These are phyloP conservation scores for Zopfochytrium polystomum DNA, from an alignment of 371 early-diverging fungal genomes.

Conservation along the genomic window DNA sequence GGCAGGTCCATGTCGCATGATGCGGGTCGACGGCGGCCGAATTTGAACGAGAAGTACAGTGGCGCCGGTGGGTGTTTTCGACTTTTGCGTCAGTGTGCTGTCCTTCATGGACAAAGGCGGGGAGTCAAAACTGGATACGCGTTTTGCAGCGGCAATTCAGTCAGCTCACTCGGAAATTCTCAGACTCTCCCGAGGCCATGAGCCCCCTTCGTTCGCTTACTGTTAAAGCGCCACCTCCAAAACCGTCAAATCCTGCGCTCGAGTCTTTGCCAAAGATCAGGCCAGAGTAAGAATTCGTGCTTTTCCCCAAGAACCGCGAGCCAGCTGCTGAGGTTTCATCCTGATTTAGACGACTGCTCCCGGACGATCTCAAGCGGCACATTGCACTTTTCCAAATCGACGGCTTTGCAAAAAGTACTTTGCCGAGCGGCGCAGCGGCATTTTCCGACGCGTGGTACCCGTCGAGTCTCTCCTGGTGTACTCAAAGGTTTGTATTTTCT, in stretches of 20 bases:
- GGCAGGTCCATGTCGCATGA: too few species aligned
- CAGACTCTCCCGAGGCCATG: conserved; percentile 6
- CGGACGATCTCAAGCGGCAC: conserved; percentile 64
- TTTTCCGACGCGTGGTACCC: conserved; percentile 82
- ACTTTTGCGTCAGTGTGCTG: neutral
- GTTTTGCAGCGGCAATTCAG: neutral
- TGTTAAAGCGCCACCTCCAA: neutral
- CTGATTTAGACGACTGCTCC: conserved; percentile 36
- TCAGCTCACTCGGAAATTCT: neutral
- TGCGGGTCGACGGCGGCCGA: too few species aligned
- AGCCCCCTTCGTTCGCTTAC: conserved; percentile 13
- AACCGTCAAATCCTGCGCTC: conserved; percentile 16
- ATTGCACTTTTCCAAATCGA: conserved; percentile 82
- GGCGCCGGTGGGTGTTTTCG: too few species aligned
- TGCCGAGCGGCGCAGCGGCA: conserved; percentile 75
- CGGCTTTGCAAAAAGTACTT: conserved; percentile 92
- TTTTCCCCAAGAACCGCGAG: neutral
- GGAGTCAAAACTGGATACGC: neutral
- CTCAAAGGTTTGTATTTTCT: conserved; percentile 54
- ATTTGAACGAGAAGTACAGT: too few species aligned
- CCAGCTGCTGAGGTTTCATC: conserved; percentile 6
- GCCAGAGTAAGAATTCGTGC: conserved; percentile 17
- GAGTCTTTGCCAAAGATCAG: conserved; percentile 27
- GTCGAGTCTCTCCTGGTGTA: conserved; percentile 81
- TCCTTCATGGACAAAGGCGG: conserved; percentile 12